These are phyloP conservation scores for Candida loeiensis DNA, from an alignment of 805 yeast species.

Conservation along the genomic window DNA sequence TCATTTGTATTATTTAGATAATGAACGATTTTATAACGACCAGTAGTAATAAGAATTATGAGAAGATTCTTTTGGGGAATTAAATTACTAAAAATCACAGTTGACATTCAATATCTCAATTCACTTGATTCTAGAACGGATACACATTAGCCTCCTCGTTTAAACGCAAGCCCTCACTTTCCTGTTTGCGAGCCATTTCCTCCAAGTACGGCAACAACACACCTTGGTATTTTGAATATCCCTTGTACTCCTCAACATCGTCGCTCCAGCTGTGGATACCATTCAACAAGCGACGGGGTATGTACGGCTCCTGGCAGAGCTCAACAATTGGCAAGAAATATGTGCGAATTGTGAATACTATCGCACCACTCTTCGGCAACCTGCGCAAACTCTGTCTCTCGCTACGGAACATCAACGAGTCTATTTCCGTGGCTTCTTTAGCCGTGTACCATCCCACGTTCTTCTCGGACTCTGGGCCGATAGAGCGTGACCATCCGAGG, in stretches of 20 bases:
- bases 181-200: constrained; percentile 47
- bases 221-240: constrained; percentile 51
- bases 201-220: constrained; percentile 54
- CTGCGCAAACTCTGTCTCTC: constrained; percentile 64
- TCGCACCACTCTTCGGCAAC: constrained; percentile 56
- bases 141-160: constrained; percentile 40
- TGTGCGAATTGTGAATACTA: constrained; percentile 59
- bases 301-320: constrained; percentile 54
- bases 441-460: constrained; percentile 63
- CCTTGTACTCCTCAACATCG: constrained; percentile 60
- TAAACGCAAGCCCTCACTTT: constrained; percentile 35
- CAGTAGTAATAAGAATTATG: neutral
- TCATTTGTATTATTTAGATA: constrained; percentile 10
- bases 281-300: constrained; percentile 57
- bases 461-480: constrained; percentile 50
- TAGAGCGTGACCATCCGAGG: constrained; percentile 61
- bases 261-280: constrained; percentile 59
- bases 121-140: constrained; percentile 41
- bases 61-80: neutral
- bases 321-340: constrained; percentile 56
- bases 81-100: neutral
- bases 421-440: constrained; percentile 42
- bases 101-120: no score
- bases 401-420: constrained; percentile 52
- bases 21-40: constrained; percentile 1